A percentile compares a stretch with the other conserved stretches of the same genome.
Evolutionary conservation across 2,329 filamentous ascomycete species (phyloP).

Genomic region (Chalara sp.): DNA sequence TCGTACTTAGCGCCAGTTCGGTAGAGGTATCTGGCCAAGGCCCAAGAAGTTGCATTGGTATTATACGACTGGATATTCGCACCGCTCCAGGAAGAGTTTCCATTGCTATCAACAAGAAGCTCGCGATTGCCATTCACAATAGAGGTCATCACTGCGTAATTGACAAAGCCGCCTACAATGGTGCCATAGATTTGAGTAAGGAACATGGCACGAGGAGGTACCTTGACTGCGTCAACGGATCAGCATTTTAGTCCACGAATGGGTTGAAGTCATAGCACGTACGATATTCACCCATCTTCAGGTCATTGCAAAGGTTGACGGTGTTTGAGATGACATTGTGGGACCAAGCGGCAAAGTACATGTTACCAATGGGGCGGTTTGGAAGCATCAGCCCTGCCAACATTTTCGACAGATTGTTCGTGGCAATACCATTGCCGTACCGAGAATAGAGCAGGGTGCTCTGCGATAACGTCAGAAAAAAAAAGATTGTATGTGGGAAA

Average conservation of each 20-base stretch:
- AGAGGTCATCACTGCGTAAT: conserved; percentile 39
- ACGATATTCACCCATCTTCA: conserved; percentile 55
- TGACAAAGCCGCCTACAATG: conserved; percentile 36
- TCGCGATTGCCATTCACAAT: conserved; percentile 37
- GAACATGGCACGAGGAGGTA: conserved; percentile 37
- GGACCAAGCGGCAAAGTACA: conserved; percentile 48
- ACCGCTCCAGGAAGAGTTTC: conserved; percentile 41
- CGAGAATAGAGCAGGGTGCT: conserved; percentile 45
- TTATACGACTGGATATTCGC: conserved; percentile 41
- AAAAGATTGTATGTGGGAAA: too few species aligned
- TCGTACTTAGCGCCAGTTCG: conserved; percentile 35
- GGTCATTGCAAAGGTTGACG: conserved; percentile 43
- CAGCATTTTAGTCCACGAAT: conserved; percentile 8
- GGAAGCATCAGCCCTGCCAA: conserved; percentile 41
- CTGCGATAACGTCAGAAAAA: conserved; percentile 24
- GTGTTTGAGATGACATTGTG: conserved; percentile 47
- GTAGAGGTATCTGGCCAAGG: conserved; percentile 48
- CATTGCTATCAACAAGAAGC: conserved; percentile 34
- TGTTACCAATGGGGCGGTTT: conserved; percentile 33
- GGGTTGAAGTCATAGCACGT: conserved; percentile 13
- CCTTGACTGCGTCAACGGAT: conserved; percentile 37
- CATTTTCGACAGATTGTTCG: conserved; percentile 50
- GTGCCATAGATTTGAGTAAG: conserved; percentile 36
- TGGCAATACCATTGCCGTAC: conserved; percentile 50
- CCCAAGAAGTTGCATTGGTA: conserved; percentile 36